phyloP scores from a whole-genome alignment of 257 asterid genomes.

The Prunella vulgaris region DNA sequence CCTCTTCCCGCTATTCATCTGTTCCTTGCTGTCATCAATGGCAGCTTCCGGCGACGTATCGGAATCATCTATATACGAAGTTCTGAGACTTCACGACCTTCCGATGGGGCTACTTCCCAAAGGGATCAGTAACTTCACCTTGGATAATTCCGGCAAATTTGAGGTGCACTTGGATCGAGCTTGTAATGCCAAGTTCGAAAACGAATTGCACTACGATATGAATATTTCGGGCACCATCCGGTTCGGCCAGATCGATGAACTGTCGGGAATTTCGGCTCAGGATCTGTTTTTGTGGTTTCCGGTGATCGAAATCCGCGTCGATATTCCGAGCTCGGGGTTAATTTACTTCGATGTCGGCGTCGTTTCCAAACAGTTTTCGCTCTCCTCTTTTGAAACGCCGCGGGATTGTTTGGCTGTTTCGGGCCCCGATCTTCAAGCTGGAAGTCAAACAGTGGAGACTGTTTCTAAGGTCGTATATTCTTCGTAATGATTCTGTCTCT shows the following conservation, averaged over 20 bases:
- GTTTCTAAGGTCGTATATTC: conserved; percentile 27
- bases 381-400: conserved; percentile 48
- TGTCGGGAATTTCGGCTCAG: conserved; percentile 46
- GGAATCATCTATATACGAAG: conserved; percentile 41
- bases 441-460: conserved; percentile 8
- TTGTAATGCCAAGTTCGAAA: conserved; percentile 49
- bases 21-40: not conserved
- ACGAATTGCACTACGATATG: conserved; percentile 39
- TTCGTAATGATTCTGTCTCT: not conserved
- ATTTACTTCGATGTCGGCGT: conserved; percentile 50
- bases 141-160: conserved; percentile 36
- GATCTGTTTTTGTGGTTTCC: conserved; percentile 58
- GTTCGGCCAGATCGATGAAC: conserved; percentile 39
- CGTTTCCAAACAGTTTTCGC: conserved; percentile 47
- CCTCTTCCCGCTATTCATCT: not conserved
- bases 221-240: conserved; percentile 34
- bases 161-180: conserved; percentile 42
- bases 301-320: conserved; percentile 45
- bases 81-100: conserved; percentile 38
- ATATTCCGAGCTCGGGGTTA: conserved; percentile 42
- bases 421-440: conserved; percentile 21
- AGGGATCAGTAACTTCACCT: conserved; percentile 37
- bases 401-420: conserved; percentile 41
- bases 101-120: conserved; percentile 51
- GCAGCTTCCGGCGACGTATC: conserved; percentile 12